phyloP scores from a whole-genome alignment of 441 rosid genomes.

The Jatropha podagrica region DNA sequence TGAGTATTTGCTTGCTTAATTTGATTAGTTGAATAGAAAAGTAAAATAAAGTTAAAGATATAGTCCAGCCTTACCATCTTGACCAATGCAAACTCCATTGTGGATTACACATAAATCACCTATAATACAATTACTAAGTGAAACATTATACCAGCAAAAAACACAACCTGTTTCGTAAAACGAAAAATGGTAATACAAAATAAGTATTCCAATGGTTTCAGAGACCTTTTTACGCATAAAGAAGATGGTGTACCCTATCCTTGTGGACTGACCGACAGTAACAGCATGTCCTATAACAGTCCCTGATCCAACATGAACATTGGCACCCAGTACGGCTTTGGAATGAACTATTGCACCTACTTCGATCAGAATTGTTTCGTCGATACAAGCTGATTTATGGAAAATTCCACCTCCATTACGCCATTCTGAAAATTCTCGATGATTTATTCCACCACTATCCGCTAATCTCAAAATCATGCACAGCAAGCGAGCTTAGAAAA shows the following conservation, averaged over 20 bases:
- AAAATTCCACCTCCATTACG: constrained; percentile 57
- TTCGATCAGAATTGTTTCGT: constrained; percentile 47
- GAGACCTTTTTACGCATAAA: neutral
- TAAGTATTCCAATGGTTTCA: neutral
- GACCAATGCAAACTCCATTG: constrained; percentile 79
- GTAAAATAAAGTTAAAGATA: neutral
- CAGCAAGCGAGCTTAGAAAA: constrained; percentile 12
- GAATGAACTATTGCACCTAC: constrained; percentile 56
- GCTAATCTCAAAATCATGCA: constrained; percentile 12
- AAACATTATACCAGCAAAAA: constrained; percentile 50
- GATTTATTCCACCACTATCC: constrained; percentile 14
- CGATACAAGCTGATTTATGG: constrained; percentile 53
- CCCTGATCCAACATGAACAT: constrained; percentile 60
- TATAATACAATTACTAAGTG: constrained; percentile 53
- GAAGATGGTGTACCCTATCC: neutral
- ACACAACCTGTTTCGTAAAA: neutral
- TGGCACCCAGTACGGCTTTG: constrained; percentile 43
- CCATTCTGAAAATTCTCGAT: constrained; percentile 42
- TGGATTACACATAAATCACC: constrained; percentile 64
- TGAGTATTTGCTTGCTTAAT: too few relatives aligned
- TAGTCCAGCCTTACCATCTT: constrained; percentile 45
- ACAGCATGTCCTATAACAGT: constrained; percentile 63
- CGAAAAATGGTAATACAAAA: neutral
- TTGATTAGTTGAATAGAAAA: neutral
- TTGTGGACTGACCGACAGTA: constrained; percentile 33